These are phyloP conservation scores for Toxicodendron radicans DNA, from an alignment of 345 rosid genomes.

Conservation along the genomic window DNA sequence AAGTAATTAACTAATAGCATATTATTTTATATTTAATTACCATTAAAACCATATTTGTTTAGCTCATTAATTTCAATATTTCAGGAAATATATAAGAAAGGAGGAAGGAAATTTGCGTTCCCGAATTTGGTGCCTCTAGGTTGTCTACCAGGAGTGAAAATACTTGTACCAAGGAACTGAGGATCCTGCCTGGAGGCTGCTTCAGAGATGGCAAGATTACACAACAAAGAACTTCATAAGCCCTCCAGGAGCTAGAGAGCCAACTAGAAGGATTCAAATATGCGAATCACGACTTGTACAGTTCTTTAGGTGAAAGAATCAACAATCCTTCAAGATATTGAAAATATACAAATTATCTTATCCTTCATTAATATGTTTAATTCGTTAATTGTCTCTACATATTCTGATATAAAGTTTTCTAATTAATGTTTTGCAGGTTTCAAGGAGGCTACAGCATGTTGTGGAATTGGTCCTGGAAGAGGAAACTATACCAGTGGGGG, in stretches of 20 bases:
- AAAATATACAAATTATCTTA: not conserved
- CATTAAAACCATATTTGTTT: no score
- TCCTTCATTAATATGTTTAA: no score
- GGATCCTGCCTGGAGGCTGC: conserved; percentile 12
- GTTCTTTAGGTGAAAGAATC: conserved; percentile 13
- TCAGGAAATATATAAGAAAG: conserved; percentile 15
- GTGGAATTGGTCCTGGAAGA: conserved; percentile 14
- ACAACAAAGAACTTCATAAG: conserved; percentile 20
- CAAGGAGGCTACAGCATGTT: conserved; percentile 18
- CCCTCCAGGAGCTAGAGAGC: conserved; percentile 14
- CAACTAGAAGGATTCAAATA: conserved; percentile 27
- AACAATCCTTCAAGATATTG: conserved; percentile 35
- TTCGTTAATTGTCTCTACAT: no score
- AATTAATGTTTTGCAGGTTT: conserved; percentile 20
- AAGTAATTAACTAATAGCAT: no score
- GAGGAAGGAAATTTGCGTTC: conserved; percentile 34
- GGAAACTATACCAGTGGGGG: conserved; percentile 21
- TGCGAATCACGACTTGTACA: conserved; percentile 23
- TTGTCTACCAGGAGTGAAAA: conserved; percentile 19
- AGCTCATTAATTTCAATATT: not conserved
- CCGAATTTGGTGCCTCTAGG: conserved; percentile 30
- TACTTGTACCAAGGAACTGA: not conserved
- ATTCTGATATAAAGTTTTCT: no score
- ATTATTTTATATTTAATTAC: no score
- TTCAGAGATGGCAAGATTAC: conserved; percentile 10